These are phyloP conservation scores for Zalaria obscura DNA, from an alignment of 2,329 filamentous ascomycete species.

Conservation along the genomic window DNA sequence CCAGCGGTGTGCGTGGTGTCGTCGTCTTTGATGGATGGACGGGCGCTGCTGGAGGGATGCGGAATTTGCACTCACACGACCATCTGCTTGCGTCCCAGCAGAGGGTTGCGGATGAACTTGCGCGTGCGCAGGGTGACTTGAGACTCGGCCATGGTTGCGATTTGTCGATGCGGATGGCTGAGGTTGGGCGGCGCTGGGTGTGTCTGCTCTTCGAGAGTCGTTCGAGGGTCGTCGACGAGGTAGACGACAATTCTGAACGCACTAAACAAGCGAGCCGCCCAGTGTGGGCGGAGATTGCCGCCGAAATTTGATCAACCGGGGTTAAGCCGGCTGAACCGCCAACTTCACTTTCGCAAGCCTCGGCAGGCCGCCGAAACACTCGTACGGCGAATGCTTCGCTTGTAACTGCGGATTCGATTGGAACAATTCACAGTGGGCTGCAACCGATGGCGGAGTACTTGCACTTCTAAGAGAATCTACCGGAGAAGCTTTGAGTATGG, in stretches of 20 bases:
- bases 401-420: no score
- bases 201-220: slow-evolving; percentile 1
- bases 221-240: slow-evolving; percentile 2
- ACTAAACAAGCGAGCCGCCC: no score
- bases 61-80: slow-evolving; percentile 54
- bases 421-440: no score
- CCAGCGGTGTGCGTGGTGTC: background rate
- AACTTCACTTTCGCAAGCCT: no score
- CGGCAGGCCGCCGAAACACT: no score
- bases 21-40: background rate
- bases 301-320: no score
- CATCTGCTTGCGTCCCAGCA: slow-evolving; percentile 98
- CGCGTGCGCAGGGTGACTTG: slow-evolving; percentile 62
- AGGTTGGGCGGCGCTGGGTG: background rate
- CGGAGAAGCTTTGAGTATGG: background rate
- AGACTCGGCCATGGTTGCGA: slow-evolving; percentile 73
- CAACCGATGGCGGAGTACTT: no score
- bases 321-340: no score
- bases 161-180: slow-evolving; percentile 15
- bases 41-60: background rate
- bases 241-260: no score
- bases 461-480: no score
- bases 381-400: no score
- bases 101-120: slow-evolving; percentile 99
- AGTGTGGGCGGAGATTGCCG: no score